Conservation (phyloP, 257 asterid species). For the Pogostemon cablin region DNA sequence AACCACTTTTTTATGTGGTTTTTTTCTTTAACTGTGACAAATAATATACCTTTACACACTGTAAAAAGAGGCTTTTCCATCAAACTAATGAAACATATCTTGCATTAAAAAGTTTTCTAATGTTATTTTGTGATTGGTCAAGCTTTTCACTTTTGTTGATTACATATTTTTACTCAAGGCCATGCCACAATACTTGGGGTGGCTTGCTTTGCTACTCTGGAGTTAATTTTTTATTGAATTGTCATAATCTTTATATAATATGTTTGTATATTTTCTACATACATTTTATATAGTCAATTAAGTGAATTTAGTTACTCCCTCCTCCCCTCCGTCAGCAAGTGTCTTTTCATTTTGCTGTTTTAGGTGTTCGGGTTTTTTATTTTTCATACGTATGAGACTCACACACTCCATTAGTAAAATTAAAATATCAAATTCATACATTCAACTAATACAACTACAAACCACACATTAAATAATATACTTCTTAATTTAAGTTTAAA, state of each 20-base stretch:
- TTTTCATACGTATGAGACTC: no score
- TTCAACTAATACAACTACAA: no score
- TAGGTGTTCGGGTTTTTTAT: no score
- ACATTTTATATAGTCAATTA: no score
- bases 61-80: constrained; percentile 26
- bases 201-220: constrained; percentile 24
- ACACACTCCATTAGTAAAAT: no score
- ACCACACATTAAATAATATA: no score
- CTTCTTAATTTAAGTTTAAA: no score
- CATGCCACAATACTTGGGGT: constrained; percentile 16
- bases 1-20: constrained; percentile 26
- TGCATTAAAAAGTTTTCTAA: constrained; percentile 17
- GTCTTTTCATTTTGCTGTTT: no score
- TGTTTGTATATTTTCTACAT: no score
- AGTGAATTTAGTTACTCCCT: no score
- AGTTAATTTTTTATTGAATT: constrained; percentile 8
- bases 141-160: constrained; percentile 4
- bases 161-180: constrained; percentile 11
- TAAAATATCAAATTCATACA: no score
- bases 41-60: constrained; percentile 33
- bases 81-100: constrained; percentile 22
- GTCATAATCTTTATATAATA: neutral
- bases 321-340: no score
- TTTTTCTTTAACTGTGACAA: constrained; percentile 36
- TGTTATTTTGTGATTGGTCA: constrained; percentile 19